Evolutionary conservation across 352 stramenopile species (phyloP).

Genomic region (Phytophthora europaea): DNA sequence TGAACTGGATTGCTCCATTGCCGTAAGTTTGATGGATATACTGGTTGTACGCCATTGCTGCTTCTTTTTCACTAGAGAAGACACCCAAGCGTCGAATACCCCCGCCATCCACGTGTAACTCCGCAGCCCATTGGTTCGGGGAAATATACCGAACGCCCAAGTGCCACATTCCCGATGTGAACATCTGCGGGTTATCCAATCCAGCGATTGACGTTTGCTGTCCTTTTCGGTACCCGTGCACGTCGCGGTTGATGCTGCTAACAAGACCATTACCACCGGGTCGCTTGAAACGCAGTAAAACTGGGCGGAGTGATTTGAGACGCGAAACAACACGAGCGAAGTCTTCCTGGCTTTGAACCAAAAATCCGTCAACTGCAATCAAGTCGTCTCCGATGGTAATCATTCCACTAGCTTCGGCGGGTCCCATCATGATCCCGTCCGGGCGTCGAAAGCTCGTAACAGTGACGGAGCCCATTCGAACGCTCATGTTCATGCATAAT

Average conservation of each 20-base stretch:
- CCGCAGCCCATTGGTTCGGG: constrained; percentile 81
- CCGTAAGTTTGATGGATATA: constrained; percentile 91
- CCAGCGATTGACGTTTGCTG: constrained; percentile 68
- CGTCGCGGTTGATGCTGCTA: constrained; percentile 46
- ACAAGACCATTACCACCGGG: constrained; percentile 53
- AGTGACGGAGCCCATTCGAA: constrained; percentile 79
- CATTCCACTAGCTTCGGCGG: constrained; percentile 84
- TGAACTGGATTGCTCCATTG: constrained; percentile 81
- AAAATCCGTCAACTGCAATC: constrained; percentile 83
- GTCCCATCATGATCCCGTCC: constrained; percentile 76
- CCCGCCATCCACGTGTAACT: constrained; percentile 85
- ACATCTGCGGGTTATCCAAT: constrained; percentile 82
- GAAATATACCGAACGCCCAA: constrained; percentile 85
- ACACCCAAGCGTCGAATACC: constrained; percentile 84
- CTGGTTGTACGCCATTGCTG: constrained; percentile 86
- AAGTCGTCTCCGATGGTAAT: constrained; percentile 85
- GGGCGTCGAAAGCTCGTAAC: constrained; percentile 88
- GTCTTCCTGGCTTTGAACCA: constrained; percentile 82
- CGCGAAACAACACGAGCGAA: constrained; percentile 85
- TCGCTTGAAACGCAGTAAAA: constrained; percentile 84
- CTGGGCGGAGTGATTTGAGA: constrained; percentile 82
- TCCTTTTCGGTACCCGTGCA: constrained; percentile 67
- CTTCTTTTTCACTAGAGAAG: constrained; percentile 78
- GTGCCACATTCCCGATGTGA: constrained; percentile 85
- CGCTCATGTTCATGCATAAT: constrained; percentile 93